phyloP scores from a whole-genome alignment of 2,329 filamentous ascomycete species.

The Alternaria alternata region DNA sequence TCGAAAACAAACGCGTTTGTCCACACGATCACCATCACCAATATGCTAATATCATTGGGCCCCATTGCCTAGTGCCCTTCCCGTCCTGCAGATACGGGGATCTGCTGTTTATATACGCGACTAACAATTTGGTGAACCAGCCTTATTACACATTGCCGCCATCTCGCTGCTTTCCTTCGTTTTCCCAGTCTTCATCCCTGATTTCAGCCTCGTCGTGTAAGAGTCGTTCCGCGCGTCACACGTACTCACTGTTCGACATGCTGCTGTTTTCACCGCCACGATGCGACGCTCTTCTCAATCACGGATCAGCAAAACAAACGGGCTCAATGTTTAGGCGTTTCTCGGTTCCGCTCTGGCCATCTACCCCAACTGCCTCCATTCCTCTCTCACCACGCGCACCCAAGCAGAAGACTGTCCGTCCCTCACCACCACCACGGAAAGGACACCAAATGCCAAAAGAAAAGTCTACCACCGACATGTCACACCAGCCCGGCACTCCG shows the following conservation, averaged over 20 bases:
- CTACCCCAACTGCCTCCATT: conserved; percentile 22
- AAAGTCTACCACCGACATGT: conserved; percentile 22
- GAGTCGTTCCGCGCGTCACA: conserved; percentile 15
- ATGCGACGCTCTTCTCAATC: conserved; percentile 25
- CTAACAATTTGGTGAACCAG: conserved; percentile 15
- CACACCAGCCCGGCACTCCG: conserved; percentile 22
- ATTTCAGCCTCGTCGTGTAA: conserved; percentile 8
- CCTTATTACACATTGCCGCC: conserved; percentile 19
- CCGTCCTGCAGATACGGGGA: conserved; percentile 29
- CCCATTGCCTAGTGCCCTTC: conserved; percentile 18
- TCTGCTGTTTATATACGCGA: conserved; percentile 18
- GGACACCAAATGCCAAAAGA: conserved; percentile 10
- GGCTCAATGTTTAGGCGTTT: conserved; percentile 24
- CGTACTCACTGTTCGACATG: conserved; percentile 28
- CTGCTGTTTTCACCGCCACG: conserved; percentile 34
- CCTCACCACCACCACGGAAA: conserved; percentile 14
- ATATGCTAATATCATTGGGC: conserved; percentile 28
- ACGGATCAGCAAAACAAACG: conserved; percentile 15
- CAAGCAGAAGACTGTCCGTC: conserved; percentile 12
- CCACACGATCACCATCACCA: conserved; percentile 32
- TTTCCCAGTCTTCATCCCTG: conserved; percentile 7
- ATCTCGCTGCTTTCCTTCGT: conserved; percentile 16
- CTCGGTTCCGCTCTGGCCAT: conserved; percentile 27
- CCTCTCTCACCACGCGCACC: conserved; percentile 26
- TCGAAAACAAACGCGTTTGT: conserved; percentile 19